Conservation (phyloP, 164 flowering plant species). For the Chimonanthus praecox region DNA sequence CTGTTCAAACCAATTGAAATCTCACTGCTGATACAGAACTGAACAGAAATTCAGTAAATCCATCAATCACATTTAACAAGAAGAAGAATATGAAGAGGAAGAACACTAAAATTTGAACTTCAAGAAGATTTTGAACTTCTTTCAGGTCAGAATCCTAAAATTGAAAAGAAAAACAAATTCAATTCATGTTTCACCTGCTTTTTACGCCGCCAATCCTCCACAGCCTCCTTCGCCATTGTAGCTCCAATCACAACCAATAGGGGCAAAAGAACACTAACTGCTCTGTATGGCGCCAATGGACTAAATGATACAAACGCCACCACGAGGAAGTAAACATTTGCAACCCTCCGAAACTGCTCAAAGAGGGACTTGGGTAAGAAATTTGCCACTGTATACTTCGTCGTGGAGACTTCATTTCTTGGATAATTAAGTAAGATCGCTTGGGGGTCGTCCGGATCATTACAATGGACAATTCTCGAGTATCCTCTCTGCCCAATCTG, state of each 20-base stretch:
- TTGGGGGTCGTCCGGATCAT: constrained; percentile 57
- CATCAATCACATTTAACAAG: background rate
- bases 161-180: constrained; percentile 1
- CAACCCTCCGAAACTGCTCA: constrained; percentile 84
- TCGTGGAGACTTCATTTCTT: constrained; percentile 71
- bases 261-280: constrained; percentile 54
- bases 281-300: constrained; percentile 71
- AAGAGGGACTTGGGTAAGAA: constrained; percentile 73
- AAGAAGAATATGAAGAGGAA: background rate
- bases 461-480: constrained; percentile 64
- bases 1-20: background rate
- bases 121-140: background rate
- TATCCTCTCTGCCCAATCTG: constrained; percentile 65
- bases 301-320: constrained; percentile 76
- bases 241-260: constrained; percentile 70
- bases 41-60: background rate
- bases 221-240: constrained; percentile 79
- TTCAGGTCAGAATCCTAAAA: background rate
- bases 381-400: constrained; percentile 64
- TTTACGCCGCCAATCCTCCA: constrained; percentile 78
- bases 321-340: constrained; percentile 69
- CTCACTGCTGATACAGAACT: background rate
- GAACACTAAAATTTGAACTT: background rate
- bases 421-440: constrained; percentile 38
- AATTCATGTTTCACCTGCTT: constrained; percentile 41